Base-by-base conservation (phyloP, 352 stramenopile species). In the Blastocystis sp. region DNA sequence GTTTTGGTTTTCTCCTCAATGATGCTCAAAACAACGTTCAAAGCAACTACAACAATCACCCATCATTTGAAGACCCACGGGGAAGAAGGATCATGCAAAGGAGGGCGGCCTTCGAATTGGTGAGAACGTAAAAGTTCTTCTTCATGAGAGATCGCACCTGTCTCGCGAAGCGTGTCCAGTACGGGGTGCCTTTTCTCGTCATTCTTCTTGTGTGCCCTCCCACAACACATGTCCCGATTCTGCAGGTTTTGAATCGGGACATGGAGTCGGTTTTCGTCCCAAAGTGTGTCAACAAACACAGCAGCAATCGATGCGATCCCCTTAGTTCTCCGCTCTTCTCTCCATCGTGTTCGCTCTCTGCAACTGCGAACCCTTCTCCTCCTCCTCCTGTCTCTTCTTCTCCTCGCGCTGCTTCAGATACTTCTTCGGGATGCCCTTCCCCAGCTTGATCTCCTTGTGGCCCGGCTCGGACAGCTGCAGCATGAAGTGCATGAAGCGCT, bases 401-500 rank as follows among this genome's bases (percentile, higher is more conserved):
- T 79, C 40, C 34, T 66, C 74, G 11, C 74, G 48, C 40, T 66
- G 23, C 74, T 84, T 69, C 23, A 84, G 61, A 28, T 70, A 60
- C 74, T 84, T 84, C 52, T 84, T 84, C 9, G 74, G 78, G 11
- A 88, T 43, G n/a, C 67, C 64, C 9, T 88, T 56, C 1, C 78
- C 78, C 4, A 88, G 65, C 34, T 78, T 62, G 11, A 88, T 43
- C 52, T 62, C 59, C 65, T 86, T 89, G 59, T 67, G 62, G 43
- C 45, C 48, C 34, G 74, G 74, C 43, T 67, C 86, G 1, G 52
- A 77, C 45, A 76, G 60, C 52, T 86, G 62, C 21, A 61, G 52
- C 78, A 96, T 92, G 89, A 95, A 96, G 82, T 94, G 91, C 76
- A 96, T 91, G 89, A 97, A 97, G 34, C 94, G 91, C 76, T 96